Evolutionary conservation across 2,329 filamentous ascomycete genomes (phyloP).

Genomic region (Paecilomyces niveus): DNA sequence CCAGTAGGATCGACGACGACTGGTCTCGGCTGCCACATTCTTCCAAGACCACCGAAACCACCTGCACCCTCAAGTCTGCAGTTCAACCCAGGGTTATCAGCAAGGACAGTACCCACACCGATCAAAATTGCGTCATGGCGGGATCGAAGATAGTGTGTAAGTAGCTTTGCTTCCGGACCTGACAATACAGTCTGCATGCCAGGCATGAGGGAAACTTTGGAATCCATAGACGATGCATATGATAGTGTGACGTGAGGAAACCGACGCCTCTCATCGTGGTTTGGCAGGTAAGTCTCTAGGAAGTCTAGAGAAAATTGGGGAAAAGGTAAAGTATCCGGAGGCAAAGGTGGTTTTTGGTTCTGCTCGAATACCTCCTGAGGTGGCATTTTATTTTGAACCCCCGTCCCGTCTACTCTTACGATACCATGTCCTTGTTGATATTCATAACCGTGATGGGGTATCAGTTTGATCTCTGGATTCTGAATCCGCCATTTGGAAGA

Average conservation of each 20-base stretch:
- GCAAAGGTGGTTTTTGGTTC: conserved; percentile 14
- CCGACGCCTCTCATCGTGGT: conserved; percentile 20
- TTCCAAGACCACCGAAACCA: conserved; percentile 47
- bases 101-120: conserved; percentile 74
- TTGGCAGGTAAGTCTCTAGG: conserved; percentile 47
- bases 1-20: conserved; percentile 72
- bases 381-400: conserved; percentile 6
- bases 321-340: conserved; percentile 38
- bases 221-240: conserved; percentile 86
- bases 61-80: conserved; percentile 61
- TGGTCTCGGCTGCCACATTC: conserved; percentile 65
- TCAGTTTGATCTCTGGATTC: conserved; percentile 36
- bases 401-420: conserved; percentile 20
- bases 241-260: conserved; percentile 67
- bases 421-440: conserved; percentile 38
- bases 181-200: conserved; percentile 79
- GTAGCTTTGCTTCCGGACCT: conserved; percentile 73
- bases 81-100: conserved; percentile 81
- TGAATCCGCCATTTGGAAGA: conserved; percentile 42
- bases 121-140: conserved; percentile 78
- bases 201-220: conserved; percentile 65
- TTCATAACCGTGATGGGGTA: conserved; percentile 39
- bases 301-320: conserved; percentile 39
- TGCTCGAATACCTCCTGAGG: conserved; percentile 7
- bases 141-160: conserved; percentile 86